Evolutionary conservation across 352 stramenopile species (phyloP), one percentile per base, ranked within the genome.

Genomic region (Phytopythium boreale): DNA sequence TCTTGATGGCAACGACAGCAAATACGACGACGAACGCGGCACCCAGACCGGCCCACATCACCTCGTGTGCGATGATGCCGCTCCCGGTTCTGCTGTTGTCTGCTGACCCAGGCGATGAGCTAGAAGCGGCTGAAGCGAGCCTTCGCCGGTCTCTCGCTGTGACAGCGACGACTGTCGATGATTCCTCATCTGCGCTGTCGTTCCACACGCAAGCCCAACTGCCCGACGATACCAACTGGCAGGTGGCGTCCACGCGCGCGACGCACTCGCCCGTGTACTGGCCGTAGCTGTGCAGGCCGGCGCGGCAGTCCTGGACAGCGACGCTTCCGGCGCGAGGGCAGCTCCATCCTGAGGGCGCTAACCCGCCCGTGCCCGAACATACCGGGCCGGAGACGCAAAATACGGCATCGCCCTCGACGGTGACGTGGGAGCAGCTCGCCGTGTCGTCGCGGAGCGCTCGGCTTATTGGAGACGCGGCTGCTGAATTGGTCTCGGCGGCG

Each of bases 21-120:
- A 75, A 9, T 0, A 66, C 62, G n/a, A 71, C 66, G 2, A 64
- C 72, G 11, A 67, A 61, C 4, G 63, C 71, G 43, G 67, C 71
- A 24, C 50, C 68, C 20, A 78, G 36, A 8, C 46, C 61, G 10
- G 26, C 67, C 39, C 29, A 62, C 22, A 80, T 49, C 29, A 57
- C 39, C 1, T 46, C 65, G n/a, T 65, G 50, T 27, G 50, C 49
- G 41, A 64, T 34, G 29, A 37, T 27, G 19, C 3, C 39, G 22
- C 47, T 41, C 1, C 17, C 12, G 29, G 51, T 26, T 19, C 51
- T 58, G 51, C 11, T 2, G 17, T 29, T 58, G 19, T 51, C 27
- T 29, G 51, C 8, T 24, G 51, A 43, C 9, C 1, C 51, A 2
- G 19, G 37, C 37, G 24, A 41, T 22, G 24, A 69, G 14, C 19